phyloP scores from a whole-genome alignment of 2,329 filamentous ascomycete species.

The Penicillium sp. region DNA sequence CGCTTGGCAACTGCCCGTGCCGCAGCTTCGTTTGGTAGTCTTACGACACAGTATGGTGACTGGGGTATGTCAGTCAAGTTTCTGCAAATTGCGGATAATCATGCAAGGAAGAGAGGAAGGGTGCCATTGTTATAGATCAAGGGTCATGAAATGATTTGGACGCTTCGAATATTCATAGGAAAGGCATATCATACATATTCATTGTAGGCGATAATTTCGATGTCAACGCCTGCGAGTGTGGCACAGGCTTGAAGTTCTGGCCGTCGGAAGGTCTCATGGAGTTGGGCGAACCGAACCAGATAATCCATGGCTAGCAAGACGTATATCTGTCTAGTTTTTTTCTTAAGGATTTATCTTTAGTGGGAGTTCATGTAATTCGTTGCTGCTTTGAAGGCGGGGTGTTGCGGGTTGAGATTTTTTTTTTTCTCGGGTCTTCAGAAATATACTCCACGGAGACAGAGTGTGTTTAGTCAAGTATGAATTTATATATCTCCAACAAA shows the following conservation, averaged over 20 bases:
- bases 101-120: neutral
- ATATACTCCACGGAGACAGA: slow-evolving; percentile 6
- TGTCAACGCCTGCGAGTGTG: slow-evolving; percentile 61
- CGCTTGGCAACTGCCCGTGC: slow-evolving; percentile 69
- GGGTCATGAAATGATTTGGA: neutral
- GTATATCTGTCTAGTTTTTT: neutral
- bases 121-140: neutral
- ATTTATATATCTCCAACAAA: neutral
- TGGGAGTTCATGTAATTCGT: slow-evolving; percentile 4
- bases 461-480: too few relatives aligned
- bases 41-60: slow-evolving; percentile 84
- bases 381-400: slow-evolving; percentile 17
- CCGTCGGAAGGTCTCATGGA: slow-evolving; percentile 84
- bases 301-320: slow-evolving; percentile 61
- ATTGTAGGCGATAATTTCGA: slow-evolving; percentile 74
- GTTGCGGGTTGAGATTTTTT: slow-evolving; percentile 20
- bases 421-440: slow-evolving; percentile 12
- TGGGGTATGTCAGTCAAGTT: slow-evolving; percentile 39
- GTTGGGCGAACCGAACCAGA: slow-evolving; percentile 84
- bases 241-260: slow-evolving; percentile 83
- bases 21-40: slow-evolving; percentile 62
- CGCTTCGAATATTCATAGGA: slow-evolving; percentile 3
- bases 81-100: slow-evolving; percentile 14
- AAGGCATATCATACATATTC: slow-evolving; percentile 60
- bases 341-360: neutral